Percentiles rank a stretch among this genome's conserved stretches.
phyloP scores from a whole-genome alignment of 305 asterid genomes.

The Andrographis paniculata region DNA sequence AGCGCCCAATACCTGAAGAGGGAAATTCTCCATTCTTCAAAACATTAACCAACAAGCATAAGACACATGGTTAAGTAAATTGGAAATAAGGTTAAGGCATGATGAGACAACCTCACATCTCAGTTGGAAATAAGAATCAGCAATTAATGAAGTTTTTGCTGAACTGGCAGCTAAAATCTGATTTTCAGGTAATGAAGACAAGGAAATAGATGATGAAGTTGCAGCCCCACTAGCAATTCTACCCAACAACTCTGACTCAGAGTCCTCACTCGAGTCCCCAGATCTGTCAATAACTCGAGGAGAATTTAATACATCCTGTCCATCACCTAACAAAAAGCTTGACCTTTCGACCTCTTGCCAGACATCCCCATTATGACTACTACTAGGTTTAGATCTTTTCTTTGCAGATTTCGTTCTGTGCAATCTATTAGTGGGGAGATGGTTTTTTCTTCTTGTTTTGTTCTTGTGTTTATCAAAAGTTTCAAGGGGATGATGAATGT shows the following conservation, averaged over 20 bases:
- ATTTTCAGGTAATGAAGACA: constrained; percentile 56
- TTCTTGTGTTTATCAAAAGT: constrained; percentile 44
- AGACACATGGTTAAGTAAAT: constrained; percentile 14
- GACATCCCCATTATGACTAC: constrained; percentile 43
- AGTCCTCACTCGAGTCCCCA: constrained; percentile 71
- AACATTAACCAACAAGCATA: constrained; percentile 18
- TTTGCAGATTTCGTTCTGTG: constrained; percentile 44
- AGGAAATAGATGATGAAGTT: constrained; percentile 65
- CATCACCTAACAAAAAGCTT: constrained; percentile 69
- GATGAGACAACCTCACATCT: constrained; percentile 77
- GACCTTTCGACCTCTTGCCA: constrained; percentile 89
- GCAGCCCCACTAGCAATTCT: constrained; percentile 58
- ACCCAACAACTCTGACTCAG: constrained; percentile 56
- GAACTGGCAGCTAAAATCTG: constrained; percentile 47
- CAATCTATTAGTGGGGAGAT: constrained; percentile 39
- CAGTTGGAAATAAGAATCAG: constrained; percentile 61
- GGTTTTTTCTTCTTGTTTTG: constrained; percentile 35
- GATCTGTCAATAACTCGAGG: constrained; percentile 34
- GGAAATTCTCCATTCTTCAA: constrained; percentile 19
- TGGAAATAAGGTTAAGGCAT: constrained; percentile 13
- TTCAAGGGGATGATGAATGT: constrained; percentile 94
- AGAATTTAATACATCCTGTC: constrained; percentile 50
- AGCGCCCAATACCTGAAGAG: constrained; percentile 77
- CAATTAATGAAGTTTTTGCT: constrained; percentile 53
- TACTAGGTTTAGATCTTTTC: constrained; percentile 57